Evolutionary conservation across 768 basidiomycete genomes (phyloP), one percentile per base, ranked within the genome.

Genomic region (Ramaria sp.): DNA sequence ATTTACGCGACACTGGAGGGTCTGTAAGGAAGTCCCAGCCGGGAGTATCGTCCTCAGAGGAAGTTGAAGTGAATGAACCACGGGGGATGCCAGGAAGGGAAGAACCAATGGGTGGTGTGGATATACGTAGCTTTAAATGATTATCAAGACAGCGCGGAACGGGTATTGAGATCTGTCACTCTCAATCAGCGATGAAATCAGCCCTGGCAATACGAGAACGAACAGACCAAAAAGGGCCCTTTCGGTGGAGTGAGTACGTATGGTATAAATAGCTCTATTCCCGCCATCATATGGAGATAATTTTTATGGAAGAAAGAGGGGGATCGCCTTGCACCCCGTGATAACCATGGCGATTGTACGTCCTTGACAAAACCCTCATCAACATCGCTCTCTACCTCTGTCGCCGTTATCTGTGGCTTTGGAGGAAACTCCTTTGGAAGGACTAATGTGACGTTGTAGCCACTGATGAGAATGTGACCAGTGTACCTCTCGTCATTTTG

Each of bases 141-240:
- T 90, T 90, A 55, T 83, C 83, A 32, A 90, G 68, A 61, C 88
- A 90, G 28, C 85, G 79, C 10, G 88, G 87, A 10, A 79, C 77
- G 3, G 88, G 87, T 48, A 90, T 82, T 2, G 85, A 80, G 52
- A 90, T 73, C 87, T 89, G 0, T 5, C n/a, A 34, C 32, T 39
- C 6, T 16, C 32, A 12, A 25, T 47, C 13, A 36, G 42, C n/a
- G 20, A 49, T 27, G 34, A 20, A 25, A 56, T 16, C 5, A 32
- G 1, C 18, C 56, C 50, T 42, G 28, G 28, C 28, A 51, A 28
- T 48, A 20, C 16, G 22, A 36, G 57, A 25, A 43, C 44, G 39
- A 50, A 54, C 50, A 45, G 47, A 87, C 87, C 59, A 88, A 69
- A 67, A 78, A 90, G n/a, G 88, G 88, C 30, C 79, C 79, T 56